These are phyloP conservation scores for Sphagnum magellanicum DNA, from an alignment of 228 moss, liverwort and hornwort species.

Conservation along the genomic window DNA sequence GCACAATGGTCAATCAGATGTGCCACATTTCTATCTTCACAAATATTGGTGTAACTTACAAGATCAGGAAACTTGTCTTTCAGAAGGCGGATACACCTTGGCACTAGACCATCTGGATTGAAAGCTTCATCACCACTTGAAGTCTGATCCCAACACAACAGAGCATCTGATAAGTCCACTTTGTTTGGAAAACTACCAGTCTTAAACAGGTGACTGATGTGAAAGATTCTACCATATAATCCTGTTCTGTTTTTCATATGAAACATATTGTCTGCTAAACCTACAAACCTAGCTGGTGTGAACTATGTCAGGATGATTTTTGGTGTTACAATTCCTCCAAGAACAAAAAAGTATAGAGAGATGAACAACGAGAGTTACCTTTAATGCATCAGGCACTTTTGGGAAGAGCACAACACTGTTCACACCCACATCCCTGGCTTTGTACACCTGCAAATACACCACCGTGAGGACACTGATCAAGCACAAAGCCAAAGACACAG, in stretches of 20 bases:
- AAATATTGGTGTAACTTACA: slow-evolving; percentile 18
- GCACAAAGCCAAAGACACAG: neutral
- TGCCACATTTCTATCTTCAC: neutral
- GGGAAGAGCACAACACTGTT: slow-evolving; percentile 97
- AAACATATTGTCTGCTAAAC: no score
- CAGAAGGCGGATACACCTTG: slow-evolving; percentile 84
- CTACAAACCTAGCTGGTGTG: no score
- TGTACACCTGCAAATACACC: slow-evolving; percentile 61
- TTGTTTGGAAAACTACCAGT: neutral
- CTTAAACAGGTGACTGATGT: no score
- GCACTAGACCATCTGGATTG: slow-evolving; percentile 85
- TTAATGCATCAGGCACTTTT: slow-evolving; percentile 92
- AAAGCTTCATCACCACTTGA: slow-evolving; percentile 78
- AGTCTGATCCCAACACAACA: slow-evolving; percentile 19
- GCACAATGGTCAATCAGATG: neutral
- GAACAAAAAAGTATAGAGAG: no score
- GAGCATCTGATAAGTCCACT: neutral
- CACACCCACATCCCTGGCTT: slow-evolving; percentile 97
- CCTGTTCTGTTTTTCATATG: no score
- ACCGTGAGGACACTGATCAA: neutral
- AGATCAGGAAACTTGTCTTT: slow-evolving; percentile 99
- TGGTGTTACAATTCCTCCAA: no score
- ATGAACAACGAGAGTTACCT: slow-evolving; percentile 30
- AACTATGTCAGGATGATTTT: no score
- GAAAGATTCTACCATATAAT: no score